Base-by-base conservation (phyloP, 2,329 filamentous ascomycete genomes). In the Fusarium penzigii region DNA sequence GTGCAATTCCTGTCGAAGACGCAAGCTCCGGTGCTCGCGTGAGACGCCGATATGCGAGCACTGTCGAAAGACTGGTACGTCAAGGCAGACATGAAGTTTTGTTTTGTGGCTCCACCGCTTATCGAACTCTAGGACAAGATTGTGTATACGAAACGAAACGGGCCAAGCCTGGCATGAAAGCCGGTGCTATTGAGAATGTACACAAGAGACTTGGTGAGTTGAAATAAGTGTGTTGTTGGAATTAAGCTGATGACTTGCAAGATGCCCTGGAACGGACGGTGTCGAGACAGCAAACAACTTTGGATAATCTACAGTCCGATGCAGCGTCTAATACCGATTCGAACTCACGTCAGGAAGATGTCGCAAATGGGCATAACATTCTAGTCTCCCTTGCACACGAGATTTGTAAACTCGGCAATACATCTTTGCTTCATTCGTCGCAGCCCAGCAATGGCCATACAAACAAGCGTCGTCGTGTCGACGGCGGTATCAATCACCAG, bases 101-200 rank as follows among this genome's bases (percentile, higher is more conserved):
- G 17, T 29, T 14, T 17, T 12, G 7, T 6, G 8, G 6, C 17
- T 29, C 34, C 13, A 36, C 29, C 5, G 12, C 3, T 34, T 39
- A 40, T 13, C 39, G 11, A 13, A 6, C 16, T 29, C 7, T 4
- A 50, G 42, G 48, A n/a, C 34, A 50, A 29, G 48, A 50, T 16
- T 46, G 42, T 13, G 42, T 50, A 14, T 50, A 50, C 36, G 48
- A 50, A 16, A 43, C 58, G 2, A 70, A 67, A 51, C 63, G 64
- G 32, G 61, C 58, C 3, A 74, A 71, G 49, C 72, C 72, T 5
- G 71, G 72, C 3, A 64, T 75, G 49, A 73, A 72, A 52, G 56
- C 62, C 10, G 72, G 72, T 1, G 72, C 69, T 2, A 63, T 75
- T 20, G 71, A 73, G 36, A 67, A 62, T 34, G 51, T 74, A 17